These are phyloP conservation scores for Macrophomina phaseolina DNA, from an alignment of 2,329 filamentous ascomycete species.

Conservation along the genomic window DNA sequence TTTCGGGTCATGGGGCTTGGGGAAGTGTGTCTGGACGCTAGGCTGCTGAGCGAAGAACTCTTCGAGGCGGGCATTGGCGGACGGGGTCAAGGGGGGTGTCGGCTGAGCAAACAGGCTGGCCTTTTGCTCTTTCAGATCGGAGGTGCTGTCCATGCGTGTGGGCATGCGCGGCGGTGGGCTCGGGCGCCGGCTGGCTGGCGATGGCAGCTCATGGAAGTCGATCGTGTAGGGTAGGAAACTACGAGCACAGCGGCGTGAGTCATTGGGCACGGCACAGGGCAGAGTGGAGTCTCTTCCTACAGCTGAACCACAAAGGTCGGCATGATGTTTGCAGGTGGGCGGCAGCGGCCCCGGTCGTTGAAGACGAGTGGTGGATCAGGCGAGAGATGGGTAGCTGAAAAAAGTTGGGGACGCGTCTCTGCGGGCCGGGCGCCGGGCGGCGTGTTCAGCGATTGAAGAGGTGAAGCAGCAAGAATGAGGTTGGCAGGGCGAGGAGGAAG, in stretches of 20 bases:
- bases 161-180: slow-evolving; percentile 35
- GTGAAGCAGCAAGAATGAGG: background rate
- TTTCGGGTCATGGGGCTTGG: slow-evolving; percentile 53
- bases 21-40: slow-evolving; percentile 61
- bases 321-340: slow-evolving; percentile 49
- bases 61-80: slow-evolving; percentile 43
- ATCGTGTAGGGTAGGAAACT: slow-evolving; percentile 94
- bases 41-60: slow-evolving; percentile 54
- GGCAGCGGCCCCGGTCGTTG: background rate
- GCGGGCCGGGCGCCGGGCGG: background rate
- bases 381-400: background rate
- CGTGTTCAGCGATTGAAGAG: background rate
- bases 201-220: slow-evolving; percentile 75
- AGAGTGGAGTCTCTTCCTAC: slow-evolving; percentile 50
- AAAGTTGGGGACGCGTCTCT: background rate
- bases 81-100: slow-evolving; percentile 51
- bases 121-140: slow-evolving; percentile 38
- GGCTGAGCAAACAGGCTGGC: slow-evolving; percentile 48
- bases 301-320: slow-evolving; percentile 66
- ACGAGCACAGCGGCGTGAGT: slow-evolving; percentile 27
- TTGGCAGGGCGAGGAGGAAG: slow-evolving; percentile 11
- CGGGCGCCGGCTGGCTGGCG: slow-evolving; percentile 35
- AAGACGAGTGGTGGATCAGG: slow-evolving; percentile 1
- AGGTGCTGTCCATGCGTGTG: slow-evolving; percentile 55
- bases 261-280: slow-evolving; percentile 20